Evolutionary conservation across 1,139 yeast species (phyloP).

Genomic region (Nadsonia starkeyi-henricii): DNA sequence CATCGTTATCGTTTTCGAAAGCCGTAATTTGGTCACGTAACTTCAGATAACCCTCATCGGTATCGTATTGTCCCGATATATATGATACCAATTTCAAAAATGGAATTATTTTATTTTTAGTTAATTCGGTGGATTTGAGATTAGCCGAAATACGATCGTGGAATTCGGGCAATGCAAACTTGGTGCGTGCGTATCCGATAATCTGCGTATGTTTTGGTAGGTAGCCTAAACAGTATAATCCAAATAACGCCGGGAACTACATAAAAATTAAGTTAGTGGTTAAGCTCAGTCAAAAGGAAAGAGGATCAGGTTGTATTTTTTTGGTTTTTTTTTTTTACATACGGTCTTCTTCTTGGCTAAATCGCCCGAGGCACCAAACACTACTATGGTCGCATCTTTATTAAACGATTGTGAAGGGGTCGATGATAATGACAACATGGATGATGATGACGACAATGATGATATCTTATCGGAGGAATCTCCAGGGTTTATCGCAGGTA

Average conservation of each 20-base stretch:
- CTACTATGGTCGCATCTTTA: slow-evolving; percentile 59
- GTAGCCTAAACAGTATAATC: slow-evolving; percentile 57
- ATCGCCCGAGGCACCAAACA: slow-evolving; percentile 95
- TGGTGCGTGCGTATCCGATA: slow-evolving; percentile 85
- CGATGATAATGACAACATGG: too few relatives aligned
- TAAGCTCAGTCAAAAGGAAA: slow-evolving; percentile 1
- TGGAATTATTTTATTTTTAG: slow-evolving; percentile 36
- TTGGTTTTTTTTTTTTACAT: slow-evolving; percentile 3
- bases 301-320: slow-evolving; percentile 3
- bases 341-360: slow-evolving; percentile 96
- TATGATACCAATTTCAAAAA: slow-evolving; percentile 57
- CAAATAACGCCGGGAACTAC: slow-evolving; percentile 31
- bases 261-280: slow-evolving; percentile 1
- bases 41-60: slow-evolving; percentile 52
- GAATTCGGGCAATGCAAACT: slow-evolving; percentile 52
- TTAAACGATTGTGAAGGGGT: slow-evolving; percentile 13
- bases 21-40: slow-evolving; percentile 42
- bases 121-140: slow-evolving; percentile 43
- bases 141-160: slow-evolving; percentile 49
- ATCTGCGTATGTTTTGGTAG: slow-evolving; percentile 59
- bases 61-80: slow-evolving; percentile 67
- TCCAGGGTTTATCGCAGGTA: too few relatives aligned
- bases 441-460: too few relatives aligned
- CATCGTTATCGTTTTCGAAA: too few relatives aligned
- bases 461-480: too few relatives aligned